Evolutionary conservation across 1,284 basidiomycete genomes (phyloP).

Genomic region (Agaricales sp.): DNA sequence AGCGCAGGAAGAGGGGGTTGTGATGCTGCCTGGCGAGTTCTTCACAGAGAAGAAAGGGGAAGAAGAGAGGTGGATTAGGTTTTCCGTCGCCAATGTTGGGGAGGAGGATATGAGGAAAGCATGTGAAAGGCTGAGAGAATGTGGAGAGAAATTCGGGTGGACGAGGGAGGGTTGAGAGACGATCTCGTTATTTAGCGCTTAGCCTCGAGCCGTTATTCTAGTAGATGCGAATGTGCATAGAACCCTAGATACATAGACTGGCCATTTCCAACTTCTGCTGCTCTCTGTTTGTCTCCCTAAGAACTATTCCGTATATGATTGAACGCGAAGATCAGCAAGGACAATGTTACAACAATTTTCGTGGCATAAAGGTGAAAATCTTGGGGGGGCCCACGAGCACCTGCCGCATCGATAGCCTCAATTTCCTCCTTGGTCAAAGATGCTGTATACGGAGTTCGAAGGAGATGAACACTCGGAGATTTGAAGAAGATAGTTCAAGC

Average conservation of each 20-base stretch:
- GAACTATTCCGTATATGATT: no score
- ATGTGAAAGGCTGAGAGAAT: slow-evolving; percentile 44
- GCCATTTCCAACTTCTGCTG: no score
- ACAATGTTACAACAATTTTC: no score
- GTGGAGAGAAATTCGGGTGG: slow-evolving; percentile 25
- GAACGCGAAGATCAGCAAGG: no score
- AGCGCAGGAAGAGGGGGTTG: slow-evolving; percentile 53
- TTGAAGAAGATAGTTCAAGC: not conserved
- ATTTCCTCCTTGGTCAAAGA: slow-evolving; percentile 37
- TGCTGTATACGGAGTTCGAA: slow-evolving; percentile 19
- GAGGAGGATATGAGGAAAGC: slow-evolving; percentile 50
- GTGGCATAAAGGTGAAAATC: no score
- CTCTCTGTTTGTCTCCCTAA: no score
- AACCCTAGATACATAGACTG: slow-evolving; percentile 2
- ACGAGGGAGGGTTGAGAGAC: no score
- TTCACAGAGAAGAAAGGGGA: slow-evolving; percentile 39
- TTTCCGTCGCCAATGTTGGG: slow-evolving; percentile 76
- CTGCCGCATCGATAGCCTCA: slow-evolving; percentile 47
- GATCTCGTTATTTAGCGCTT: no score
- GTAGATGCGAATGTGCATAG: no score
- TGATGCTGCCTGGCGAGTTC: slow-evolving; percentile 61
- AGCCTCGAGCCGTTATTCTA: no score
- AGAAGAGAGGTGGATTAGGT: slow-evolving; percentile 55
- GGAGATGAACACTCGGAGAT: not conserved
- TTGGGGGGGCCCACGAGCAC: slow-evolving; percentile 25